These are phyloP conservation scores for Capsicum rhomboideum DNA, from an alignment of 257 asterid species.

Conservation along the genomic window DNA sequence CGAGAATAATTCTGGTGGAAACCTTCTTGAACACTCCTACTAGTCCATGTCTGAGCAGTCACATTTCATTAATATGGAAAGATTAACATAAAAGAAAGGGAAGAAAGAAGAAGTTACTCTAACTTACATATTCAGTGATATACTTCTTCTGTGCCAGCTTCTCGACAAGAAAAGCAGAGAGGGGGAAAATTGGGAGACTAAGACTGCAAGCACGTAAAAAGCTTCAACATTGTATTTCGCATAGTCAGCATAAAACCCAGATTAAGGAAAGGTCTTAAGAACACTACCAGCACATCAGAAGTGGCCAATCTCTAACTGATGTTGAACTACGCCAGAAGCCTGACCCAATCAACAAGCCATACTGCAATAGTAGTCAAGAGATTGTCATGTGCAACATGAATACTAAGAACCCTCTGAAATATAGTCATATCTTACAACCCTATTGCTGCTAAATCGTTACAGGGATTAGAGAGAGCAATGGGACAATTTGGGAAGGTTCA, in stretches of 20 bases:
- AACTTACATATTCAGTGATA: slow-evolving; percentile 66
- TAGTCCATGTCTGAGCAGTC: neutral
- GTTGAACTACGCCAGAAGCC: slow-evolving; percentile 92
- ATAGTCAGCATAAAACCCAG: neutral
- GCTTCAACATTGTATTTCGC: neutral
- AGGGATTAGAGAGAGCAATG: neutral
- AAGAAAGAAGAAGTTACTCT: neutral
- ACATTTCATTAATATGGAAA: neutral
- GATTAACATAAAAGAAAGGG: neutral
- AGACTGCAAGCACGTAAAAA: slow-evolving; percentile 41
- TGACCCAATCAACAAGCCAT: slow-evolving; percentile 81
- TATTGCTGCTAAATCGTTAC: neutral
- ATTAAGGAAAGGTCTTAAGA: neutral
- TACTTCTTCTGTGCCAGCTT: slow-evolving; percentile 46
- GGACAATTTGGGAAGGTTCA: neutral
- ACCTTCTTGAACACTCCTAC: neutral
- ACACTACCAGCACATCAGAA: slow-evolving; percentile 86
- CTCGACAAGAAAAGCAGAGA: slow-evolving; percentile 81
- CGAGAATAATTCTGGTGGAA: neutral
- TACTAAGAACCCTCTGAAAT: neutral
- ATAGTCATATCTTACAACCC: neutral
- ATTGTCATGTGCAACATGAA: neutral
- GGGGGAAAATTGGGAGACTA: slow-evolving; percentile 72
- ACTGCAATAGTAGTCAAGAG: slow-evolving; percentile 43
- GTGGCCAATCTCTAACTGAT: slow-evolving; percentile 93